Base-by-base conservation (phyloP, 148 eudicot species). In the Silene conica region DNA sequence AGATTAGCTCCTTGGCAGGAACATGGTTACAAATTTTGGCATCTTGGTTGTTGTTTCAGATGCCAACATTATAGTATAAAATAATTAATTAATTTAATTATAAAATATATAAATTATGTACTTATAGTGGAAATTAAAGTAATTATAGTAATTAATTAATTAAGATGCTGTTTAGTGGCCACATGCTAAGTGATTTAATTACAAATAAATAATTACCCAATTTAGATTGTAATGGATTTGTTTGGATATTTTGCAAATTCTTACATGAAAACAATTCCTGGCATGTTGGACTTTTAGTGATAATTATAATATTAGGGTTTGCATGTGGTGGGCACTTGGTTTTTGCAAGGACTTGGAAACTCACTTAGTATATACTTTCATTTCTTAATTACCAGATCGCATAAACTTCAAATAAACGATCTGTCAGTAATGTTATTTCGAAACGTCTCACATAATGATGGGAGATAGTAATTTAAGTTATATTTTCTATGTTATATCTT, bases 121-220 rank as follows among this genome's bases (percentile, higher is more conserved):
- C 14, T 12, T 15, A 54, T 63, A 70, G 75, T 70, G 78, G 75
- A 57, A 61, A 58, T 28, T 70, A 34, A 69, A 73, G n/a, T 74
- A 38, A 8, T 38, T 38, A 7, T 6, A 38, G 43, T 9, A 26
- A 67, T 19, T 67, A 69, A 31, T 48, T 66, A 66, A 71, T 65
- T 18, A 3, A 76, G 79, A 80, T 80, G 71, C 82, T 38, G 50
- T 18, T 41, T 64, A 57, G 82, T 80, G 82, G 76, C 80, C 76
- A 78, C 76, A 45, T 78, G 80, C 71, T 72, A 55, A 77, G 76
- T 43, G 71, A 65, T 63, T 63, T 72, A 65, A 56, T 43, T 64
- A 52, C 26, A 41, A 77, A 72, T 76, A 54, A 38, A 16, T 6
- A 77, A 56, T 55, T 41, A 77, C 50, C 16, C 50, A 77, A 77